Evolutionary conservation across 176 grass and related monocot species (phyloP).

Genomic region (Avena sativa): DNA sequence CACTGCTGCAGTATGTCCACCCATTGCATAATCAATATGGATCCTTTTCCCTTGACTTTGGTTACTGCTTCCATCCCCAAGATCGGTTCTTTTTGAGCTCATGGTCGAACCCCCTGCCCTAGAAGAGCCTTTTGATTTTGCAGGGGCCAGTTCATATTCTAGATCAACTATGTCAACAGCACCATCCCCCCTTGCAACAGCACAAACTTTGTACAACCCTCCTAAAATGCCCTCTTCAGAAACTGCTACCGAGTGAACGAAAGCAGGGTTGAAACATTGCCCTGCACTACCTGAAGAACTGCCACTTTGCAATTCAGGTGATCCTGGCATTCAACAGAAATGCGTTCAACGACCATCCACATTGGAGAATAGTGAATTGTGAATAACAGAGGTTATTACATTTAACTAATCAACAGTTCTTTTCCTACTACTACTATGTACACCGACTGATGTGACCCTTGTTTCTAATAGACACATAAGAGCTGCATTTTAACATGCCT

Average conservation of each 20-base stretch:
- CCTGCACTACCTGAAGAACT: constrained; percentile 56
- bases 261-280: constrained; percentile 96
- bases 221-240: constrained; percentile 72
- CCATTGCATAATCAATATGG: constrained; percentile 72
- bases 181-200: constrained; percentile 96
- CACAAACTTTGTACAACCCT: constrained; percentile 73
- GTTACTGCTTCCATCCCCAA: constrained; percentile 50
- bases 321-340: constrained; percentile 58
- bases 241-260: constrained; percentile 84
- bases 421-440: background rate
- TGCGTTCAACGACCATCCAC: background rate
- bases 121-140: constrained; percentile 58
- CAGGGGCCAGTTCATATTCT: constrained; percentile 64
- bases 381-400: background rate
- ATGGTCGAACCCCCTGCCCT: constrained; percentile 24
- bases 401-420: constrained; percentile 5
- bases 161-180: constrained; percentile 85
- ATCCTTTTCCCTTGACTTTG: constrained; percentile 60
- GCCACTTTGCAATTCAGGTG: constrained; percentile 57
- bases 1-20: constrained; percentile 85
- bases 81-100: constrained; percentile 53
- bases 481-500: constrained; percentile 22
- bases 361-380: background rate
- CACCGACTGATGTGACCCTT: background rate
- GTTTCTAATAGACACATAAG: constrained; percentile 20